Conservation (phyloP, 1,139 yeast species). For the Chernovozyma aurita region DNA sequence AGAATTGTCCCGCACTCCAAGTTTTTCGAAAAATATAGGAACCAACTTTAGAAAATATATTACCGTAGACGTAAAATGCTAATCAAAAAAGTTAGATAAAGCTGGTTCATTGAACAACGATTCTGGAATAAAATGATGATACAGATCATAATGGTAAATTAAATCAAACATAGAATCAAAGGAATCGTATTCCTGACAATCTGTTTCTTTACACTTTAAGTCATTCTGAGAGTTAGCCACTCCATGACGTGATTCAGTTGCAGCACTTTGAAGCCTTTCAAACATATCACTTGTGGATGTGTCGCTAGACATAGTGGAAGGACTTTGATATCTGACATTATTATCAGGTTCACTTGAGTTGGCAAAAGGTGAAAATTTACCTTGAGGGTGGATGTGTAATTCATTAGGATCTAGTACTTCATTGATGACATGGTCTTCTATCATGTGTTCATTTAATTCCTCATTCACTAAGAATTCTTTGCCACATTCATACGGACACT, state of each 20-base stretch:
- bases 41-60: no score
- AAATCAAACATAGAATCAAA: constrained; percentile 4
- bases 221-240: no score
- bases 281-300: no score
- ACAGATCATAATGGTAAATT: constrained; percentile 6
- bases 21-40: no score
- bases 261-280: no score
- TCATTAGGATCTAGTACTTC: constrained; percentile 2
- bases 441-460: constrained; percentile 1
- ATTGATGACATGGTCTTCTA: constrained; percentile 4
- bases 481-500: constrained; percentile 6
- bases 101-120: constrained; percentile 1
- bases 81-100: no score
- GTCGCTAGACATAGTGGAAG: neutral
- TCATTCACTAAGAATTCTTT: neutral
- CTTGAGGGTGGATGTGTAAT: neutral
- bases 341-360: neutral
- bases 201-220: constrained; percentile 3
- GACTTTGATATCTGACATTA: neutral
- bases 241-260: no score
- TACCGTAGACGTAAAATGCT: no score
- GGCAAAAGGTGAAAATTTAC: neutral
- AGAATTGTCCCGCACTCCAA: no score
- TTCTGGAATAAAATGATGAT: constrained; percentile 6
- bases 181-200: constrained; percentile 2